Conservation (phyloP, 768 basidiomycete species). For the Pleurotus pulmonarius region DNA sequence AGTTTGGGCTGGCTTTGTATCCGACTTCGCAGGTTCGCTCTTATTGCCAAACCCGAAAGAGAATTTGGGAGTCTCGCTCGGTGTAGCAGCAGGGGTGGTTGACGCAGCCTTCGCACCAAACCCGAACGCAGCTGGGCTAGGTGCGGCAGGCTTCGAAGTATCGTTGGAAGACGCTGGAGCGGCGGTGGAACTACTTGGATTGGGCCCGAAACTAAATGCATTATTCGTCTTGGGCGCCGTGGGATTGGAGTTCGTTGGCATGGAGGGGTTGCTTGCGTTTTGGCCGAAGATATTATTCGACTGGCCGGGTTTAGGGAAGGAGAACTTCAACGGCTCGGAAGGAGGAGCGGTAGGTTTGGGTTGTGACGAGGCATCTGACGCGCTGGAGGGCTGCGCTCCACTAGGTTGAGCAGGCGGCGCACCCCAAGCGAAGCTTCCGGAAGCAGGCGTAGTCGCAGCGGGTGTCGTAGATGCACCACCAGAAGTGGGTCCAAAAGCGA, state of each 20-base stretch:
- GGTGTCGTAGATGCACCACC: background rate
- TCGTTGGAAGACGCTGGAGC: background rate
- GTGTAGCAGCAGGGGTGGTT: conserved; percentile 6
- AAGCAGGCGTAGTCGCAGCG: background rate
- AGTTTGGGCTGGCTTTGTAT: background rate
- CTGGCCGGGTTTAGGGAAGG: conserved; percentile 4
- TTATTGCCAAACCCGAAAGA: background rate
- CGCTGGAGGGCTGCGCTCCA: background rate
- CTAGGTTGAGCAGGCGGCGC: background rate
- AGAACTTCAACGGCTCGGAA: background rate
- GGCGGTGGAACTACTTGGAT: background rate
- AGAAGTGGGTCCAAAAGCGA: background rate
- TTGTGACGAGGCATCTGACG: background rate
- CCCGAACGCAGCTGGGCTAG: conserved; percentile 13
- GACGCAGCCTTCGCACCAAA: conserved; percentile 7
- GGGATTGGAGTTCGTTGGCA: too few species aligned
- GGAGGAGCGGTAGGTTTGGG: background rate
- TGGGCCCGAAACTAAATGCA: conserved; percentile 1
- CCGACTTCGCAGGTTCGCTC: background rate
- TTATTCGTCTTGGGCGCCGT: conserved; percentile 10
- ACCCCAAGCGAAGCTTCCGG: conserved; percentile 2
- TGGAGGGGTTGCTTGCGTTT: too few species aligned
- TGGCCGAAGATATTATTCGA: background rate
- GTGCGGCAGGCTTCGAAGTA: background rate
- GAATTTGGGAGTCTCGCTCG: background rate